Percentiles rank a stretch among this genome's conserved stretches.
Conservation (phyloP, 2,329 filamentous ascomycete genomes). For the Fusarium nanum region DNA sequence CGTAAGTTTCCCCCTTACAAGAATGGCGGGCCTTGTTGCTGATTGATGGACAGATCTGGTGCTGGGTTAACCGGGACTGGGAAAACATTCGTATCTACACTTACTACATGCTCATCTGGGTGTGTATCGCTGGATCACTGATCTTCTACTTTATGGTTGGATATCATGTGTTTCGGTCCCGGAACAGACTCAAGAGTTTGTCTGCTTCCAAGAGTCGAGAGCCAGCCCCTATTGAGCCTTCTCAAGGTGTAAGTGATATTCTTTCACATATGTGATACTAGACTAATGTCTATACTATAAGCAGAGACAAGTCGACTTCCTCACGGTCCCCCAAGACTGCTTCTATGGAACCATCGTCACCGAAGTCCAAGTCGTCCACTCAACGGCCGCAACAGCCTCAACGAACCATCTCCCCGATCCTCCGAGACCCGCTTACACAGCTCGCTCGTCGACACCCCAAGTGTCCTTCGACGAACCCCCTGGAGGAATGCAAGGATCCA, state of each 20-base stretch:
- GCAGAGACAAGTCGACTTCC: conserved; percentile 42
- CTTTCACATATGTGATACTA: background rate
- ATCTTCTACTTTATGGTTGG: conserved; percentile 68
- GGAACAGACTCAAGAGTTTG: conserved; percentile 66
- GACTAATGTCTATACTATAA: conserved; percentile 20
- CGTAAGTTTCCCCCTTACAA: conserved; percentile 51
- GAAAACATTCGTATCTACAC: conserved; percentile 69
- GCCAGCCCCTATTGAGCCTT: conserved; percentile 49
- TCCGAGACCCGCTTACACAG: conserved; percentile 41
- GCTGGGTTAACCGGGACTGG: conserved; percentile 68
- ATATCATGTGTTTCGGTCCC: conserved; percentile 68
- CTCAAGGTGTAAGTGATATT: conserved; percentile 25
- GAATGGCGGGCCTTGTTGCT: background rate
- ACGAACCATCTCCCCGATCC: conserved; percentile 38
- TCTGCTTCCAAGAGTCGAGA: conserved; percentile 54
- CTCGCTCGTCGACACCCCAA: conserved; percentile 27
- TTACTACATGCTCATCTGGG: conserved; percentile 72
- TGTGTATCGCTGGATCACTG: conserved; percentile 66
- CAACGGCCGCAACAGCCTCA: conserved; percentile 42
- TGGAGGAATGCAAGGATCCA: conserved; percentile 29
- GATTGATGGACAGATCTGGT: conserved; percentile 64
- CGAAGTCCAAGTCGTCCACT: conserved; percentile 60
- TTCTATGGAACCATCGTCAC: conserved; percentile 65
- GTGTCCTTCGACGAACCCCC: conserved; percentile 42
- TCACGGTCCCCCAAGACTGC: conserved; percentile 47